Conservation (phyloP, 352 stramenopile species). For the Phytophthora palmivora region DNA sequence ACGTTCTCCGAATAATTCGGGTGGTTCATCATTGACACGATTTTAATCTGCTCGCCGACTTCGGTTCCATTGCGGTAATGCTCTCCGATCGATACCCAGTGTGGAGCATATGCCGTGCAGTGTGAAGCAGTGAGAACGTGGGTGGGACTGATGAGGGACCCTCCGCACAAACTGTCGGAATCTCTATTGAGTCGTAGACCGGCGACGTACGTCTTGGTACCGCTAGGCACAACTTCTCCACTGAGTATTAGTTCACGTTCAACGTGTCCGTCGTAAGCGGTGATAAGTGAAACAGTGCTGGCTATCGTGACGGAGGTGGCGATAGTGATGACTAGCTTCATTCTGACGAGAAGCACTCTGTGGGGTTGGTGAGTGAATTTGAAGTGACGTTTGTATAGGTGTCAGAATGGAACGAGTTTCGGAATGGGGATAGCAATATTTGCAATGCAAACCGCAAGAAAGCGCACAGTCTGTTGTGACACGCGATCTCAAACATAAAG, state of each 20-base stretch:
- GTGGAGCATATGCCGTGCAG: neutral
- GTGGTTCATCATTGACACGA: conserved; percentile 26
- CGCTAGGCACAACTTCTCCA: conserved; percentile 36
- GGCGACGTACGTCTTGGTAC: conserved; percentile 42
- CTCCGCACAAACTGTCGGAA: conserved; percentile 18
- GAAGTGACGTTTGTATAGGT: conserved; percentile 10
- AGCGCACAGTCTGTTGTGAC: conserved; percentile 4
- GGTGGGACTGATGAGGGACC: conserved; percentile 19
- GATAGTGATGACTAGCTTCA: conserved; percentile 1
- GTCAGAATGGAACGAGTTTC: neutral
- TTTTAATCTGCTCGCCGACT: conserved; percentile 21
- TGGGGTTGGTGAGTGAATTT: conserved; percentile 6
- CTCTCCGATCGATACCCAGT: conserved; percentile 10
- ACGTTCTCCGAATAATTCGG: conserved; percentile 21
- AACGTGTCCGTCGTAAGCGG: neutral
- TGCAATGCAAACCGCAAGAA: conserved; percentile 1
- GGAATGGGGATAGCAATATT: neutral
- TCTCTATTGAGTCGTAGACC: conserved; percentile 17
- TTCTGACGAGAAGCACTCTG: neutral
- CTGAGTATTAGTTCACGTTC: conserved; percentile 42
- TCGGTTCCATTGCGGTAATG: conserved; percentile 25
- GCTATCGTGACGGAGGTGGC: neutral
- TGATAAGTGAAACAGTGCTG: neutral
- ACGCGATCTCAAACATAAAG: neutral
- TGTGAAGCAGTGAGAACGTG: conserved; percentile 23